Base-by-base conservation (phyloP, 1,139 yeast genomes). In the Saccharomyces hybrid region DNA sequence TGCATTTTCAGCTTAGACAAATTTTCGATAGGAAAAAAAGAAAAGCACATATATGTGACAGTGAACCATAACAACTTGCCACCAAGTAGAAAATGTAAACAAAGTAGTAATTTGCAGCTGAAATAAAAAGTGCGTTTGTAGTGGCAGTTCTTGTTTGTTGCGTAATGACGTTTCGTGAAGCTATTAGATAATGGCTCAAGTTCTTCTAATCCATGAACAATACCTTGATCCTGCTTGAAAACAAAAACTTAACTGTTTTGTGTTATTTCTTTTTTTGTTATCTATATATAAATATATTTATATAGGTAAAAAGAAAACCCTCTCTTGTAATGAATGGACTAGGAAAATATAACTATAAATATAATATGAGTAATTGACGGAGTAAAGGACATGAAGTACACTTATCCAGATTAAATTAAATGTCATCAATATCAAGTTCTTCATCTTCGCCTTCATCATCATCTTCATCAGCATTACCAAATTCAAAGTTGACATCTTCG, bases 401-500 rank as follows among this genome's bases (percentile, higher is more conserved):
- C 11, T 21, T 19, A 27, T 32, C 28, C 26, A 47, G 46, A 19
- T 46, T 24, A 46, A 52, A 50, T 57, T 63, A 65, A 56, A 68
- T 68, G 58, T 68, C 72, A 59, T 68, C 69, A 54, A 67, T 68
- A 74, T 88, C 96, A 68, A 90, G 88, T 70, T 83, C 85, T 62
- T 80, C 77, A 69, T 84, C 87, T 49, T 75, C 83, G 26, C 81
- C 95, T 47, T 81, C 91, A 7, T 83, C 89, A 14, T 82, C 91
- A 54, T 79, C 86, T 58, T 82, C 89, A 59, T 89, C 95, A 62
- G 90, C 97, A 69, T 88, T 93, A 73, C 97, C 99, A 75, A 95
- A 95, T 77, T 95, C 99, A 75, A 95, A 91, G 82, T 93, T 93
- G 73, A 91, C 96, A 68, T 93, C 99, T 64, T 91, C 98, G 61